These are phyloP conservation scores for Podaxis sp. DNA, from an alignment of 768 basidiomycete species.

Conservation along the genomic window DNA sequence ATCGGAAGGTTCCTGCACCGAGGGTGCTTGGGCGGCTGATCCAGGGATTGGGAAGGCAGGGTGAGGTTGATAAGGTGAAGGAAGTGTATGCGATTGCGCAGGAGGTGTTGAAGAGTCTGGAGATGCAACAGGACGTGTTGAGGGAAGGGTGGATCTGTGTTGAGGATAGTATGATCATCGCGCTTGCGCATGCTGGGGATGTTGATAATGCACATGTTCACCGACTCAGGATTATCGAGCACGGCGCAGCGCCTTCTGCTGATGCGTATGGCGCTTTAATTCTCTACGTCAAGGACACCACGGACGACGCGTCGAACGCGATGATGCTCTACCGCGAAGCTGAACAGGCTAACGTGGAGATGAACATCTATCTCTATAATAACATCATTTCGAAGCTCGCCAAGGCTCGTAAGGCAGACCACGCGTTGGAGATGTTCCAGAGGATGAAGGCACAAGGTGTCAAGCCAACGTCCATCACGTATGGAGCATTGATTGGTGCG, in stretches of 20 bases:
- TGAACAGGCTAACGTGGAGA: conserved; percentile 57
- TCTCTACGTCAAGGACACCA: conserved; percentile 84
- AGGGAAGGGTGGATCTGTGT: conserved; percentile 65
- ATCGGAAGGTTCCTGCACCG: conserved; percentile 46
- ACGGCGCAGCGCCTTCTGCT: conserved; percentile 74
- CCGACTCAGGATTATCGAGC: conserved; percentile 69
- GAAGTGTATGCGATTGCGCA: conserved; percentile 70
- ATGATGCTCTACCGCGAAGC: conserved; percentile 81
- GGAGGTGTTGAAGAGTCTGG: conserved; percentile 43
- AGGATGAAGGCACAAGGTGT: conserved; percentile 71
- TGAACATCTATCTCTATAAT: conserved; percentile 92
- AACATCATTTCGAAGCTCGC: conserved; percentile 95
- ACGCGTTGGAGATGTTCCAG: conserved; percentile 82
- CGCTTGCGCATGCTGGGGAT: conserved; percentile 76
- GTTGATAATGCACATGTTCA: conserved; percentile 79
- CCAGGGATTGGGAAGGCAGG: conserved; percentile 58
- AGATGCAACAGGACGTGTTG: conserved; percentile 16
- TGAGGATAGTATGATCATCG: conserved; percentile 89
- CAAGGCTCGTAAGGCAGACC: conserved; percentile 90
- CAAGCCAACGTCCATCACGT: conserved; percentile 81
- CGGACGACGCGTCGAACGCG: conserved; percentile 90
- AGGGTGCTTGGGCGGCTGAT: conserved; percentile 59
- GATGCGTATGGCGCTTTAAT: conserved; percentile 94
- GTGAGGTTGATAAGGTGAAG: conserved; percentile 55
- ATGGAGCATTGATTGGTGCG: conserved; percentile 90